Base-by-base conservation (phyloP, 768 basidiomycete genomes). In the Phylloporus sp. region DNA sequence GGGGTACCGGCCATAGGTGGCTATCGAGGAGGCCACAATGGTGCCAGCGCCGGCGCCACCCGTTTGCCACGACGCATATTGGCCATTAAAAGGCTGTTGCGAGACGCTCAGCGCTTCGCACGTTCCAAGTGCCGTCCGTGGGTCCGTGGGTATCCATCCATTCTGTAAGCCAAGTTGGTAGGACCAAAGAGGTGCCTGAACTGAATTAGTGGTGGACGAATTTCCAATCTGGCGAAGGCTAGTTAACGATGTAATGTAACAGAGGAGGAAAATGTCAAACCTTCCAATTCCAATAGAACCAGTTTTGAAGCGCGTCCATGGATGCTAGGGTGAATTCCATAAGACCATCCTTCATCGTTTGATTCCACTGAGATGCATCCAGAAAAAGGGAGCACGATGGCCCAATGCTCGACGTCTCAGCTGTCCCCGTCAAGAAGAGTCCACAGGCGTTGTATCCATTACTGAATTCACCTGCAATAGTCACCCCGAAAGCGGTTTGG, bases 281-380 rank as follows among this genome's bases (percentile, higher is more conserved):
- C 77, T 85, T 87, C 88, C 86, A 88, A 8, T 84, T 87, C 87
- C 86, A 89, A 75, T 79, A 88, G 71, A 84, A 88, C 74, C 75
- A 85, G 61, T 86, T 76, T 57, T 79, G 75, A 54, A 84, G 70
- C 2, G 83, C 80, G 53, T 87, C 85, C 85, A 87, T 87, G 51
- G 76, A 74, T 20, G 80, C 76, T 59, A 77, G 66, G 6, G 76
- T 72, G 56, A 82, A 80, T 56, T 73, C 65, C 67, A 68, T 70
- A 22, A 86, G 61, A 12, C 81, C 81, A 7, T 68, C 66, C 68
- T 81, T 85, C 61, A 72, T 72, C 16, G 75, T 69, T 45, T 70
- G 67, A 50, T 73, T 73, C 80, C 80, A 88, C 31, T 70, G 76
- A 53, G 73, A 68, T 59, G 76, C 79, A 58, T 85, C 76, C 56